A percentile compares a stretch with the other conserved stretches of the same genome.
These are phyloP conservation scores for Hyphopichia khmerensis DNA, from an alignment of 1,139 yeast genomes.

Conservation along the genomic window DNA sequence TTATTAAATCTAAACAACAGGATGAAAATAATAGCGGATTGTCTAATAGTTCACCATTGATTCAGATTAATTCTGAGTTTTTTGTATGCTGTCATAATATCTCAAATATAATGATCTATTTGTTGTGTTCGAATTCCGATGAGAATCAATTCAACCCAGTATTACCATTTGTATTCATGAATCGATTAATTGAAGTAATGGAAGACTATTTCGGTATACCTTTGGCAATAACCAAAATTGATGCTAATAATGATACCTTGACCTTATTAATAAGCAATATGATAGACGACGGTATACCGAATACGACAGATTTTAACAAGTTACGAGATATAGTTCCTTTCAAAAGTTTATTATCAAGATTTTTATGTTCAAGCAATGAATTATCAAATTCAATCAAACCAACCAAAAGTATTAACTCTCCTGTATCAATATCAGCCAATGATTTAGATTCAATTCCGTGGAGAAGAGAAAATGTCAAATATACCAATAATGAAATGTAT, in stretches of 20 bases:
- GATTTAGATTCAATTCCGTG: constrained; percentile 53
- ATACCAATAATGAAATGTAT: constrained; percentile 77
- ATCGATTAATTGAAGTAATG: constrained; percentile 50
- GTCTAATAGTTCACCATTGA: constrained; percentile 12
- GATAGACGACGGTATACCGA: constrained; percentile 76
- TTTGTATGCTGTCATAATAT: constrained; percentile 24
- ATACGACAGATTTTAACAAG: constrained; percentile 68
- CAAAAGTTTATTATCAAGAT: constrained; percentile 38
- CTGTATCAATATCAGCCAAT: constrained; percentile 2
- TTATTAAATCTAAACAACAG: constrained; percentile 16
- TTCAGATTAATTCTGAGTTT: constrained; percentile 30
- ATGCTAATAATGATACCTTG: constrained; percentile 64
- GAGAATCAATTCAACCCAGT: constrained; percentile 37
- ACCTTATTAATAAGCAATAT: constrained; percentile 53
- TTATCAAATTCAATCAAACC: constrained; percentile 19
- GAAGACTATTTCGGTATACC: constrained; percentile 62
- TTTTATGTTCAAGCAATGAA: constrained; percentile 34
- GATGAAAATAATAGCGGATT: background rate
- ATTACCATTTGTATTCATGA: constrained; percentile 55
- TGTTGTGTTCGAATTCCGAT: constrained; percentile 20
- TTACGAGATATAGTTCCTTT: constrained; percentile 72
- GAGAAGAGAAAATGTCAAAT: constrained; percentile 65
- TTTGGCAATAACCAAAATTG: constrained; percentile 56
- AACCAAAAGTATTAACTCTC: constrained; percentile 5
- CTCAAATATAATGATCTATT: constrained; percentile 24